Percentiles rank a stretch among this genome's conserved stretches.
Conservation (phyloP, 2,329 filamentous ascomycete genomes). For the Diaporthe nobilis region DNA sequence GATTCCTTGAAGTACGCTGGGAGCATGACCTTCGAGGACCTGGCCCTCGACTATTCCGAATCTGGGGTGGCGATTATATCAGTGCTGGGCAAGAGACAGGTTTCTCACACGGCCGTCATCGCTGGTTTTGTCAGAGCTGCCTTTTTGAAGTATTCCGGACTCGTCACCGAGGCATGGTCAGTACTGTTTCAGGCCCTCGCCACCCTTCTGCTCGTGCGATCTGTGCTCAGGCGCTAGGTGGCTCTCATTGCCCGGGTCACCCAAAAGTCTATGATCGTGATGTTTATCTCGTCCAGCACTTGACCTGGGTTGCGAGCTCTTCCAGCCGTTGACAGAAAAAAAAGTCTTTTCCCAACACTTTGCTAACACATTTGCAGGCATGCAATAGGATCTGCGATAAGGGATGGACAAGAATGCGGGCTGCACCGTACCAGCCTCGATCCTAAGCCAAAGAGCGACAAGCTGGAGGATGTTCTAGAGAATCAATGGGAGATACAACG, state of each 20-base stretch:
- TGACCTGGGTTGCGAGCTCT: neutral
- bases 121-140: slow-evolving; percentile 69
- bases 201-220: neutral
- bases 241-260: neutral
- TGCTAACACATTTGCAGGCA: slow-evolving; percentile 49
- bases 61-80: slow-evolving; percentile 66
- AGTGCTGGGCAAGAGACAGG: slow-evolving; percentile 69
- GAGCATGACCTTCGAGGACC: slow-evolving; percentile 72
- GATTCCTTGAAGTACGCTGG: slow-evolving; percentile 71
- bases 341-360: slow-evolving; percentile 41
- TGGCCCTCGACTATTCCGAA: slow-evolving; percentile 73
- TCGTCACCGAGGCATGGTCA: slow-evolving; percentile 66
- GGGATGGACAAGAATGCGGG: slow-evolving; percentile 74
- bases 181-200: neutral
- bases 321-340: neutral
- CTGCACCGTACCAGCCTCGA: slow-evolving; percentile 69
- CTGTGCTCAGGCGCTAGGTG: neutral
- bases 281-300: neutral
- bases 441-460: slow-evolving; percentile 61
- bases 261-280: neutral
- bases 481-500: slow-evolving; percentile 72
- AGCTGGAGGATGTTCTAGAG: slow-evolving; percentile 64
- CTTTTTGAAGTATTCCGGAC: slow-evolving; percentile 71
- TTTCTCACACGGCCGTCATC: slow-evolving; percentile 69
- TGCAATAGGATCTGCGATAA: slow-evolving; percentile 68